Percentiles rank a stretch among this genome's conserved stretches.
Evolutionary conservation across 768 basidiomycete genomes (phyloP).

Genomic region (Crucibulum laeve): DNA sequence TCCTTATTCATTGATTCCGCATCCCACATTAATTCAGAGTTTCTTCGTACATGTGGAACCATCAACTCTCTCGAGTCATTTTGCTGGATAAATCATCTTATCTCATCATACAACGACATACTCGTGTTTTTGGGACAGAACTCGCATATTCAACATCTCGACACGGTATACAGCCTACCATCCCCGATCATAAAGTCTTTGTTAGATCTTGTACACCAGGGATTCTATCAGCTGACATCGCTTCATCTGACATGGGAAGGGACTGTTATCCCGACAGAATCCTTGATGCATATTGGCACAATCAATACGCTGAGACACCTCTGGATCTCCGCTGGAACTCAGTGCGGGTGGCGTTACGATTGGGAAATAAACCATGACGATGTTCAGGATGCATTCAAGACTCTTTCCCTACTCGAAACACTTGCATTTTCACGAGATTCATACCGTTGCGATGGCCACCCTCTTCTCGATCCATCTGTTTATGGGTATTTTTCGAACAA

Average conservation of each 20-base stretch:
- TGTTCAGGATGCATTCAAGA: slow-evolving; percentile 12
- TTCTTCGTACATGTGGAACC: slow-evolving; percentile 12
- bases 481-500: slow-evolving; percentile 19
- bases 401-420: slow-evolving; percentile 16
- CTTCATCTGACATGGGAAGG: slow-evolving; percentile 19
- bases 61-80: slow-evolving; percentile 17
- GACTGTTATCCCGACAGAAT: slow-evolving; percentile 10
- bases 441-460: slow-evolving; percentile 16
- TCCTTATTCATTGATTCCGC: slow-evolving; percentile 10
- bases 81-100: slow-evolving; percentile 14
- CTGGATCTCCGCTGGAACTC: slow-evolving; percentile 23
- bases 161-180: slow-evolving; percentile 10
- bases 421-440: slow-evolving; percentile 25
- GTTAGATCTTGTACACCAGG: slow-evolving; percentile 11
- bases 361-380: slow-evolving; percentile 21
- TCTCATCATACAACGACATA: slow-evolving; percentile 9
- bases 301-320: slow-evolving; percentile 16
- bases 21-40: slow-evolving; percentile 1
- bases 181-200: slow-evolving; percentile 14
- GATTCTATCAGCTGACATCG: slow-evolving; percentile 15
- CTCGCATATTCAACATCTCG: slow-evolving; percentile 17
- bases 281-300: slow-evolving; percentile 14
- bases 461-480: slow-evolving; percentile 13
- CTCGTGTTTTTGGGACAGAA: slow-evolving; percentile 18
- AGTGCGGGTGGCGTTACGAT: slow-evolving; percentile 14